A percentile compares a stretch with the other conserved stretches of the same genome.
These are phyloP conservation scores for Beauveria sp. DNA, from an alignment of 2,329 filamentous ascomycete genomes.

Conservation along the genomic window DNA sequence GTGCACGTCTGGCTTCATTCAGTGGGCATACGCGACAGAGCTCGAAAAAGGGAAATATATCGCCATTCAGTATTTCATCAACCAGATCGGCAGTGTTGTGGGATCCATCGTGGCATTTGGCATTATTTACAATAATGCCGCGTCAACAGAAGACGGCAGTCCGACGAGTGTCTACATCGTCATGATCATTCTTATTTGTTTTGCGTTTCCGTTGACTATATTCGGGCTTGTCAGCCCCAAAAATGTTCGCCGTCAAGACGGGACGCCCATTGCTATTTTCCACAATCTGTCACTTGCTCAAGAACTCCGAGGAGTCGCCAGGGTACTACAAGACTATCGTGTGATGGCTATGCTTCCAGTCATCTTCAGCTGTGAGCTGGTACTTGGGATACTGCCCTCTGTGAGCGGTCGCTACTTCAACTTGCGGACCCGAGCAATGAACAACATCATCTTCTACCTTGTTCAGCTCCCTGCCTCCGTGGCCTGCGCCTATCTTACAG, in stretches of 20 bases:
- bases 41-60: conserved; percentile 14
- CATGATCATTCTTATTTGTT: conserved; percentile 13
- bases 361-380: conserved; percentile 15
- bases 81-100: conserved; percentile 11
- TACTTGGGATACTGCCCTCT: conserved; percentile 10
- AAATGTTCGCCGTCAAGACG: conserved; percentile 15
- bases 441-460: conserved; percentile 13
- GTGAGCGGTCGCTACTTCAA: conserved; percentile 15
- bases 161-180: conserved; percentile 14
- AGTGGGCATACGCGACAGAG: conserved; percentile 14
- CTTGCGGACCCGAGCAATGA: conserved; percentile 14
- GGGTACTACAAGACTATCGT: conserved; percentile 11
- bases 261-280: conserved; percentile 13
- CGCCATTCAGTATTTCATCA: conserved; percentile 9
- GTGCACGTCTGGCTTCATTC: conserved; percentile 9
- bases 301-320: conserved; percentile 10
- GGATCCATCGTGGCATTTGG: conserved; percentile 13
- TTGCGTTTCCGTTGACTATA: conserved; percentile 13
- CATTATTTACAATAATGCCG: conserved; percentile 8
- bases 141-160: background rate
- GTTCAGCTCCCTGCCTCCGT: conserved; percentile 14
- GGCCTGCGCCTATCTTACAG: conserved; percentile 10
- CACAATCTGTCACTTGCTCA: conserved; percentile 11
- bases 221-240: conserved; percentile 17
- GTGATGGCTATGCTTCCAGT: conserved; percentile 13